Evolutionary conservation across 306 rosid genomes (phyloP).

Genomic region (Fragaria nilgerrensis): DNA sequence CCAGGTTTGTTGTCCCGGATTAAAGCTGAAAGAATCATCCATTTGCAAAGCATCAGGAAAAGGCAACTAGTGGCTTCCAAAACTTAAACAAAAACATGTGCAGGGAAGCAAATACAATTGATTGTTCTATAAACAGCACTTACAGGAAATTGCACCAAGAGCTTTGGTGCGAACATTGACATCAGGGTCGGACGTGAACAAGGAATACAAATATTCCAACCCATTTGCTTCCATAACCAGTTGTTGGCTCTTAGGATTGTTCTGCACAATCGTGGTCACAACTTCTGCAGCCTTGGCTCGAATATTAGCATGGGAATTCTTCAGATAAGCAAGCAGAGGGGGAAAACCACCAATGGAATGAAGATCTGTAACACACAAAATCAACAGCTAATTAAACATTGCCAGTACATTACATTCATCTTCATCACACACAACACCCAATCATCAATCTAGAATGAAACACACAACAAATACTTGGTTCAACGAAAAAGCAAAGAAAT

Average conservation of each 20-base stretch:
- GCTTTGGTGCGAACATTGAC: conserved; percentile 74
- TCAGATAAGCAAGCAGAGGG: conserved; percentile 79
- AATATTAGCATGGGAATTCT: conserved; percentile 76
- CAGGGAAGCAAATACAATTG: background rate
- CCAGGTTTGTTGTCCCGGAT: conserved; percentile 82
- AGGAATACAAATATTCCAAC: conserved; percentile 68
- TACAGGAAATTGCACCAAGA: conserved; percentile 91
- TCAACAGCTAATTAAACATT: conserved; percentile 6
- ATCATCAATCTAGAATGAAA: background rate
- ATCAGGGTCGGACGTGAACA: conserved; percentile 76
- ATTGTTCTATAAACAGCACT: conserved; percentile 18
- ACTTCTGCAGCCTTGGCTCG: conserved; percentile 98
- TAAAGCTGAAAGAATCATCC: conserved; percentile 51
- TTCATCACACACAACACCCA: background rate
- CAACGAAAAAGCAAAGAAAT: background rate
- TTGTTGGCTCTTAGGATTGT: conserved; percentile 81
- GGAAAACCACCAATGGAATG: conserved; percentile 83
- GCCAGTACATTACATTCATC: background rate
- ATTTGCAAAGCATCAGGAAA: conserved; percentile 19
- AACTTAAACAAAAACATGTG: background rate
- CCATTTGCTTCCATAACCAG: conserved; percentile 94
- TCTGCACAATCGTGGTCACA: conserved; percentile 87
- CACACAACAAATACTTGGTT: background rate
- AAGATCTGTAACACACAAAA: conserved; percentile 53
- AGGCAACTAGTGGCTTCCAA: background rate